Conservation (phyloP, 2,329 filamentous ascomycete genomes). For the Dryadomyces sulphureus region DNA sequence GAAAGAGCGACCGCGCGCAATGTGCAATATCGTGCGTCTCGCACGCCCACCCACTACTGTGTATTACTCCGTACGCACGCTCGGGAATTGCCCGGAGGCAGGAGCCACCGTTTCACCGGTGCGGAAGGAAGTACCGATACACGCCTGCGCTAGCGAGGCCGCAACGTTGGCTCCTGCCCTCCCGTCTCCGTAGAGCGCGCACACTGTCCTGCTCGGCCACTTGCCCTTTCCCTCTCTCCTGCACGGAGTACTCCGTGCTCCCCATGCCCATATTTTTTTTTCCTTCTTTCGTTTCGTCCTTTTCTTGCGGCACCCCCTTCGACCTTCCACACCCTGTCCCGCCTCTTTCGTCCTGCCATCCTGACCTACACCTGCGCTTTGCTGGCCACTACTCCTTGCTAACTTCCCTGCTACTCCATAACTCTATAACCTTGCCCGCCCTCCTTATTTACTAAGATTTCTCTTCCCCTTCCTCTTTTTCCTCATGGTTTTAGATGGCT, state of each 20-base stretch:
- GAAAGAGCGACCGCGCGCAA: no score
- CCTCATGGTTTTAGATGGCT: slow-evolving; percentile 27
- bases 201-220: not conserved
- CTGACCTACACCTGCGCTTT: no score
- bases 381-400: no score
- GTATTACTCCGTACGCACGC: no score
- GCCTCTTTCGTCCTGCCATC: not conserved
- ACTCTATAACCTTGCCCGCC: not conserved
- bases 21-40: no score
- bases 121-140: slow-evolving; percentile 1
- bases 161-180: no score
- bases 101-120: not conserved
- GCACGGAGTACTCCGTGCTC: not conserved
- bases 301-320: not conserved
- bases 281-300: slow-evolving; percentile 1
- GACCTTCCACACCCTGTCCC: not conserved
- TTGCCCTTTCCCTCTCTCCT: no score
- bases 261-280: not conserved
- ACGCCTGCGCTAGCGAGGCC: not conserved
- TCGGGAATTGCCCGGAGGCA: slow-evolving; percentile 1
- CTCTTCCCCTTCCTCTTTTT: slow-evolving; percentile 1
- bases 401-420: not conserved
- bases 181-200: not conserved
- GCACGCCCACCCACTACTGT: no score
- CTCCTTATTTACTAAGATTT: slow-evolving; percentile 1